Conservation (phyloP, 257 asterid genomes). For the Ehretia macrophylla region DNA sequence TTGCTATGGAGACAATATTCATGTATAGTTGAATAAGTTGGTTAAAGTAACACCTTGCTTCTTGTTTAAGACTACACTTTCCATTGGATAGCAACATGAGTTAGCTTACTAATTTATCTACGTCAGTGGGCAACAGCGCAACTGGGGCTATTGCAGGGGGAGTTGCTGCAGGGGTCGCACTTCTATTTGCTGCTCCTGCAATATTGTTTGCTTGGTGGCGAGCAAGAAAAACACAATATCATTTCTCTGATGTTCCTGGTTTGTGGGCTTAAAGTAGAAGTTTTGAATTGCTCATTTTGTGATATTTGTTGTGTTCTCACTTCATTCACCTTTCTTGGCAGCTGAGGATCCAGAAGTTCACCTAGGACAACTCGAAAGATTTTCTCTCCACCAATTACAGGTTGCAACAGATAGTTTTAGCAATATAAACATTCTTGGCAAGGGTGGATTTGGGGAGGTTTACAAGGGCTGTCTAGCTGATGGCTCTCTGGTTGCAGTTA, state of each 20-base stretch:
- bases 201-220: neutral
- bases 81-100: no score
- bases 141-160: conserved; percentile 88
- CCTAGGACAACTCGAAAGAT: conserved; percentile 29
- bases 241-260: conserved; percentile 28
- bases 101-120: conserved; percentile 1
- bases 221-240: neutral
- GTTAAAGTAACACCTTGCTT: no score
- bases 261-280: conserved; percentile 22
- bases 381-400: conserved; percentile 21
- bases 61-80: neutral
- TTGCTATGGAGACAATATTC: no score
- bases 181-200: conserved; percentile 64
- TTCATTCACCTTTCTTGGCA: conserved; percentile 12
- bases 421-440: conserved; percentile 31
- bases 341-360: conserved; percentile 19
- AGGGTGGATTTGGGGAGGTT: conserved; percentile 38
- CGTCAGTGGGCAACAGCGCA: conserved; percentile 57
- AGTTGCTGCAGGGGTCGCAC: conserved; percentile 85
- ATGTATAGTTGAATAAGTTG: no score
- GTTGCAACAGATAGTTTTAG: conserved; percentile 32
- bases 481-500: conserved; percentile 32
- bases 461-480: conserved; percentile 29
- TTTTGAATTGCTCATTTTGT: no score
- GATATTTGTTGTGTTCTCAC: neutral